Evolutionary conservation across 106 monocot species (phyloP).

Genomic region (Allium sativum): DNA sequence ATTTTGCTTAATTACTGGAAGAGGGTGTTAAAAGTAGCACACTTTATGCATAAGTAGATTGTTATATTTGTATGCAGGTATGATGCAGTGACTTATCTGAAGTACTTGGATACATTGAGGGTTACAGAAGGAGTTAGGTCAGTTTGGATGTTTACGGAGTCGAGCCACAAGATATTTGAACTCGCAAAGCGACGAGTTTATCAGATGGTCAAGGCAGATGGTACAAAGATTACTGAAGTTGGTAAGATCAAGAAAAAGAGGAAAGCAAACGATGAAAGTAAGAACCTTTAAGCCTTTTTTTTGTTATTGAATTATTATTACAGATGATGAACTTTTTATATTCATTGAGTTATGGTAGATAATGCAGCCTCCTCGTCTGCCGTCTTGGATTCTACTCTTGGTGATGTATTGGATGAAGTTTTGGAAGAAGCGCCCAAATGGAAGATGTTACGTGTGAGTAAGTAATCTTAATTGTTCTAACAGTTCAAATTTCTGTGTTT

Average conservation of each 20-base stretch:
- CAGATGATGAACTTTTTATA: background rate
- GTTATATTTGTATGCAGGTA: slow-evolving; percentile 31
- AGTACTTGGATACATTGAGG: slow-evolving; percentile 87
- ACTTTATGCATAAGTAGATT: no score
- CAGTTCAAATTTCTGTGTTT: background rate
- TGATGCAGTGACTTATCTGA: slow-evolving; percentile 95
- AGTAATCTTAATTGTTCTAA: slow-evolving; percentile 30
- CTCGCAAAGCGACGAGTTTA: slow-evolving; percentile 83
- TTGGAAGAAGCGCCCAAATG: slow-evolving; percentile 95
- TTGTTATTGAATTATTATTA: background rate
- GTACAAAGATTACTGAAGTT: slow-evolving; percentile 21
- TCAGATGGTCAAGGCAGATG: slow-evolving; percentile 58
- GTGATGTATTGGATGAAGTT: slow-evolving; percentile 67
- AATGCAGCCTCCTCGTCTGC: slow-evolving; percentile 21
- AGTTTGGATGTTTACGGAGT: slow-evolving; percentile 94
- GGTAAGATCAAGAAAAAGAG: slow-evolving; percentile 41
- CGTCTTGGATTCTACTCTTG: slow-evolving; percentile 6
- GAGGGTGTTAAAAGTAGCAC: no score
- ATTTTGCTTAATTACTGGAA: no score
- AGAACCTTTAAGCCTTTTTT: background rate
- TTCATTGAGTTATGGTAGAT: slow-evolving; percentile 15
- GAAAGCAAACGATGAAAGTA: slow-evolving; percentile 29
- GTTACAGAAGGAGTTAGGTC: slow-evolving; percentile 88
- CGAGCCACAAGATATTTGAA: slow-evolving; percentile 97
- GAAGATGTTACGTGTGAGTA: slow-evolving; percentile 99